These are phyloP conservation scores for Cytauxzoon felis DNA, from an alignment of 169 alveolate genomes.

Conservation along the genomic window DNA sequence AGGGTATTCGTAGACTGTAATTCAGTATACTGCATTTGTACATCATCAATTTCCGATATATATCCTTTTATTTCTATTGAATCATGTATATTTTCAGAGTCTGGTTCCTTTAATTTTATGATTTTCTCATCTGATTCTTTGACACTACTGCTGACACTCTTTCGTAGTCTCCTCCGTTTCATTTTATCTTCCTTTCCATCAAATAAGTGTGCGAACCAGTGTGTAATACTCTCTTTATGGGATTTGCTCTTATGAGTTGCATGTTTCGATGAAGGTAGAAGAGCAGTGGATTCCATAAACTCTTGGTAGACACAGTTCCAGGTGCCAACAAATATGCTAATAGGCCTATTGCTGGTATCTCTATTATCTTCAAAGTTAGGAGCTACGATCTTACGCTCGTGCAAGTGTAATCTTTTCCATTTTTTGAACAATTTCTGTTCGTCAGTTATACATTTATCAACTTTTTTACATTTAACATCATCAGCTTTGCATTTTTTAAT, in stretches of 20 bases:
- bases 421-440: neutral
- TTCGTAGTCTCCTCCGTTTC: too few species aligned
- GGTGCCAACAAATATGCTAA: conserved; percentile 71
- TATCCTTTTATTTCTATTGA: neutral
- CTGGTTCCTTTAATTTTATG: too few species aligned
- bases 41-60: too few species aligned
- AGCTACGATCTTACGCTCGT: neutral
- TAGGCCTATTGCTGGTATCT: conserved; percentile 35
- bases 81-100: too few species aligned
- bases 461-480: neutral
- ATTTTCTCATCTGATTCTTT: too few species aligned
- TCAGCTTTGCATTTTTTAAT: neutral
- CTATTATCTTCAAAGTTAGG: conserved; percentile 24
- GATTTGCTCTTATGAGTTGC: neutral
- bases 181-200: too few species aligned
- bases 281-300: conserved; percentile 34
- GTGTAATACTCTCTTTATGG: conserved; percentile 14
- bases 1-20: too few species aligned
- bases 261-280: neutral
- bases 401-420: neutral
- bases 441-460: neutral
- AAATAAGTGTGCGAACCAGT: conserved; percentile 19
- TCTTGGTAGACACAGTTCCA: conserved; percentile 73
- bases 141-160: too few species aligned
- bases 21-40: too few species aligned